Base-by-base conservation (phyloP, 1,284 basidiomycete species). In the Ganoderma leucocontextum region DNA sequence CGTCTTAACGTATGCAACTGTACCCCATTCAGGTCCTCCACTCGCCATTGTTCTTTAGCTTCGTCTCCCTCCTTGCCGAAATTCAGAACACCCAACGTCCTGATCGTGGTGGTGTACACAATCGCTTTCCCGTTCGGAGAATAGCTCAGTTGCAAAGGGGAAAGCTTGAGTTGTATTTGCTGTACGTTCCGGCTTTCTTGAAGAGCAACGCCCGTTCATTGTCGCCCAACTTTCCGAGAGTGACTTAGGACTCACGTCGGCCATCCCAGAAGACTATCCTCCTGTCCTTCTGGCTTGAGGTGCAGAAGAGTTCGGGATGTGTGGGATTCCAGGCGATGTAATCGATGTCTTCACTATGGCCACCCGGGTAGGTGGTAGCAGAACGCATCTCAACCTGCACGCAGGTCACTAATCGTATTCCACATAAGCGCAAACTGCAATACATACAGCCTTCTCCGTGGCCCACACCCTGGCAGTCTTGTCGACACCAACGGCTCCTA, bases 321-420 rank as follows among this genome's bases (percentile, higher is more conserved):
- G 89, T 91, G 1, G 93, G 91, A 77, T 93, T 93, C 91, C 92
- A 94, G 8, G 91, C 87, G 44, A 93, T 81, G 72, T 93, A 89
- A 74, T 93, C 91, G 22, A 91, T 89, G 60, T 92, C 91, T 66
- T 92, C 91, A 4, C 85, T 83, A 72, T 93, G 92, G 7, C 87
- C 91, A 25, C 91, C 91, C 1, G 87, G 84, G 68, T 87, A 92
- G 36, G 85, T 81, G 1, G 84, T 81, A 15, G 91, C 89, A 13
- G 87, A 84, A 69, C 92, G 85, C 38, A 85, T 80, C 64, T 93
- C 91, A 83, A 93, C 87, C 92, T 94, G 72, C 29, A 6, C n/a
- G 35, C 38, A 49, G 19, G 57, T 53, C 58, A 47, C 38, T 0
- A 55, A n/a, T 55, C 17, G 29, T 22, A 38, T 35, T 9, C 36